Evolutionary conservation across 306 rosid genomes (phyloP).

Genomic region (Clitoria ternatea): DNA sequence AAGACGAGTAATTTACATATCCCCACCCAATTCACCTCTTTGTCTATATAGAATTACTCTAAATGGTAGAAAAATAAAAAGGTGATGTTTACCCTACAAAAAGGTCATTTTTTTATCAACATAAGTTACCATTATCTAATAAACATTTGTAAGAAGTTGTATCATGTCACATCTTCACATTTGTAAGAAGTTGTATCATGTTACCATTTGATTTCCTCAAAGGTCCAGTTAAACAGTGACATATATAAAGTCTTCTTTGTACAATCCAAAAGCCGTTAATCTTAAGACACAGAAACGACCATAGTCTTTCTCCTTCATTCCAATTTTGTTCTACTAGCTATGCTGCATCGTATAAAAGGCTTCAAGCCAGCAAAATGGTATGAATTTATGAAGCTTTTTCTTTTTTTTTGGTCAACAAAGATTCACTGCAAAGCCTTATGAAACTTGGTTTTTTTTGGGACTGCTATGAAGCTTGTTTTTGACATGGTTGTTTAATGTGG

Average conservation of each 20-base stretch:
- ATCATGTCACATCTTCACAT: not conserved
- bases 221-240: not conserved
- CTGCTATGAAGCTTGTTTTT: not conserved
- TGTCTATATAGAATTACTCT: not conserved
- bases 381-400: no score
- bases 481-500: not conserved
- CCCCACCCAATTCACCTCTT: not conserved
- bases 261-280: not conserved
- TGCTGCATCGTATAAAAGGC: constrained; percentile 23
- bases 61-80: not conserved
- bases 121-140: not conserved
- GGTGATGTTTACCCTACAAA: no score
- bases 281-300: not conserved
- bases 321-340: not conserved
- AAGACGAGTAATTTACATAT: no score
- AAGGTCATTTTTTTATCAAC: no score
- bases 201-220: not conserved
- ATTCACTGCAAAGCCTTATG: no score
- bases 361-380: constrained; percentile 36
- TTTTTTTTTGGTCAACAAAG: no score
- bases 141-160: not conserved
- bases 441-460: no score
- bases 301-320: not conserved
- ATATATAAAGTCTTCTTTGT: no score
- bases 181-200: not conserved